These are phyloP conservation scores for Solanum sejunctum DNA, from an alignment of 257 asterid genomes.

Conservation along the genomic window DNA sequence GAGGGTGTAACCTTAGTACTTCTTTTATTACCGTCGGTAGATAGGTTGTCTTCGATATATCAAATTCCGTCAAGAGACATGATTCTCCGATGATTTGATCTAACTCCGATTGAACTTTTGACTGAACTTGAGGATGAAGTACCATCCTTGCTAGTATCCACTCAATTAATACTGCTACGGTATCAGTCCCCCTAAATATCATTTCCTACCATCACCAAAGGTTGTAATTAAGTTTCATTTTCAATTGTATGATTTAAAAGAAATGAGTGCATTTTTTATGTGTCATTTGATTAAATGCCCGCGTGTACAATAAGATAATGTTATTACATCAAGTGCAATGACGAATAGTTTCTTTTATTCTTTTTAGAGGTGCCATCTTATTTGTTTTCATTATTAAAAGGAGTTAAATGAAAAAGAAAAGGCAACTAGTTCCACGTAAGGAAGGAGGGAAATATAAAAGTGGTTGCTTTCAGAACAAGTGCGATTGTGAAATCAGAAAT, in stretches of 20 bases:
- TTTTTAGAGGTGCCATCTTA: neutral
- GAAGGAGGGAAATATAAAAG: neutral
- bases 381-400: neutral
- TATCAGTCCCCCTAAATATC: conserved; percentile 87
- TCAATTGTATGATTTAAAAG: neutral
- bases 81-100: conserved; percentile 44
- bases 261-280: neutral
- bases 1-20: conserved; percentile 66
- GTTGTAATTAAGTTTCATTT: neutral
- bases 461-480: neutral
- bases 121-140: conserved; percentile 50
- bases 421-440: neutral
- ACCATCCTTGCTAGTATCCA: conserved; percentile 78
- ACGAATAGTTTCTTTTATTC: neutral
- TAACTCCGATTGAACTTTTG: conserved; percentile 50
- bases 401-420: neutral
- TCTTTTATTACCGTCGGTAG: conserved; percentile 70
- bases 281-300: neutral
- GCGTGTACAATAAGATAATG: neutral
- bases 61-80: conserved; percentile 44
- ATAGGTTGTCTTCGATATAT: conserved; percentile 36
- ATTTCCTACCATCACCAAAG: conserved; percentile 36
- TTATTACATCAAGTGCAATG: neutral
- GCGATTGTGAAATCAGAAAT: neutral
- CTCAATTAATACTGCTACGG: conserved; percentile 65